phyloP scores from a whole-genome alignment of 2,329 filamentous ascomycete genomes.

The Claviceps sp. region DNA sequence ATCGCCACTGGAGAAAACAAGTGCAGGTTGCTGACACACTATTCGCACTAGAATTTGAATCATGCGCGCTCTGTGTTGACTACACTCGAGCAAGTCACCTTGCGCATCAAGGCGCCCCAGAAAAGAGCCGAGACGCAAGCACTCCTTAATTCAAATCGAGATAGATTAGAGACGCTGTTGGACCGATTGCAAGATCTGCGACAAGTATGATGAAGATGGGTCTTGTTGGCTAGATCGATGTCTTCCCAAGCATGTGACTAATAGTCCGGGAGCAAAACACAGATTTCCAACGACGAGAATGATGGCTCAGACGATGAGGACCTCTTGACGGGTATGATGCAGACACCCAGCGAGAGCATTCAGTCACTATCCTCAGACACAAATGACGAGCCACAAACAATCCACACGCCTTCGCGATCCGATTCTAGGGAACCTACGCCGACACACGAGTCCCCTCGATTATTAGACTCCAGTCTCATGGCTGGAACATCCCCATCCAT shows the following conservation, averaged over 20 bases:
- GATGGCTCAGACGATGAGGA: constrained; percentile 43
- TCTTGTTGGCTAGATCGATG: neutral
- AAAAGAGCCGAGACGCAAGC: constrained; percentile 48
- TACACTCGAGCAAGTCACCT: constrained; percentile 55
- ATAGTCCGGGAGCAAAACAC: neutral
- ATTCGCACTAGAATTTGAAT: constrained; percentile 47
- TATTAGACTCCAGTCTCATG: constrained; percentile 5
- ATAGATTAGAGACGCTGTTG: constrained; percentile 50
- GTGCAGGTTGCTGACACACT: neutral
- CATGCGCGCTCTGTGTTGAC: constrained; percentile 56
- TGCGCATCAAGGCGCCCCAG: constrained; percentile 41
- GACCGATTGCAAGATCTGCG: constrained; percentile 56
- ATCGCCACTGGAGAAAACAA: neutral
- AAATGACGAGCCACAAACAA: constrained; percentile 8
- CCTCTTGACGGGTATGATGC: constrained; percentile 39
- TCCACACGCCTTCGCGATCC: constrained; percentile 9
- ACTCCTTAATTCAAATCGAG: constrained; percentile 51
- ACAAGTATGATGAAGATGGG: constrained; percentile 31
- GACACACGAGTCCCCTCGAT: constrained; percentile 4
- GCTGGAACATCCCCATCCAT: constrained; percentile 2
- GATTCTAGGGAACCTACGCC: constrained; percentile 4
- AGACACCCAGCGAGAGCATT: constrained; percentile 40
- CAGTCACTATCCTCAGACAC: constrained; percentile 24
- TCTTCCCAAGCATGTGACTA: constrained; percentile 6
- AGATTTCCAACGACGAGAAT: constrained; percentile 24